Evolutionary conservation across 129 eudicot genomes (phyloP).

Genomic region (Logfia minima): DNA sequence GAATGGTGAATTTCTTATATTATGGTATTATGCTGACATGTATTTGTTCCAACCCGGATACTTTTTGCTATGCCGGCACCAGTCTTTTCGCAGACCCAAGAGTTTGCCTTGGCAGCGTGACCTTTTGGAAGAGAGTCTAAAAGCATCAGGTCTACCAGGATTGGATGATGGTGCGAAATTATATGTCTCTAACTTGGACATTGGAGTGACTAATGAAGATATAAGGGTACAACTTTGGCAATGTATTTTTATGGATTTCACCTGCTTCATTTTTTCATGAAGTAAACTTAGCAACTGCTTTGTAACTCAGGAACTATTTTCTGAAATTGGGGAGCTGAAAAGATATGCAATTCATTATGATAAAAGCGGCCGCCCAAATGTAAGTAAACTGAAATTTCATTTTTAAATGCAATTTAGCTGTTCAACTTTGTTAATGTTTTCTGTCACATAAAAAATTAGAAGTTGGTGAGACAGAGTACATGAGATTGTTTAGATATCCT

Average conservation of each 20-base stretch:
- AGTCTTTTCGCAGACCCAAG: slow-evolving; percentile 81
- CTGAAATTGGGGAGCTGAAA: slow-evolving; percentile 88
- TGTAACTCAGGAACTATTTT: slow-evolving; percentile 77
- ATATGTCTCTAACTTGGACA: slow-evolving; percentile 73
- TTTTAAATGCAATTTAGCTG: background rate
- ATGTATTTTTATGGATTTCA: slow-evolving; percentile 24
- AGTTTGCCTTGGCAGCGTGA: slow-evolving; percentile 79
- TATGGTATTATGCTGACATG: slow-evolving; percentile 62
- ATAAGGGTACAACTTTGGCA: slow-evolving; percentile 75
- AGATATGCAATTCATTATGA: slow-evolving; percentile 91
- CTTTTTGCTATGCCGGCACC: slow-evolving; percentile 61
- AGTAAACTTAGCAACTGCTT: slow-evolving; percentile 32
- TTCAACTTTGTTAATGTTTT: background rate
- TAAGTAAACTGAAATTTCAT: slow-evolving; percentile 36
- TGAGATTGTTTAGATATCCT: background rate
- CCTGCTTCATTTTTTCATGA: slow-evolving; percentile 20
- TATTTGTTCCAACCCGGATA: slow-evolving; percentile 45
- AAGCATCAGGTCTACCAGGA: slow-evolving; percentile 69
- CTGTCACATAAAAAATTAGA: background rate
- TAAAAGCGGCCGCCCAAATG: slow-evolving; percentile 85
- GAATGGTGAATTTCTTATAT: slow-evolving; percentile 44
- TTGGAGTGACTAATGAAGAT: slow-evolving; percentile 89
- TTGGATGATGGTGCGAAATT: slow-evolving; percentile 73
- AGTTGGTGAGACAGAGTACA: background rate
- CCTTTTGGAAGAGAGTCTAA: slow-evolving; percentile 82